Base-by-base conservation (phyloP, 2,329 filamentous ascomycete species). In the Knoxdaviesia capensis region DNA sequence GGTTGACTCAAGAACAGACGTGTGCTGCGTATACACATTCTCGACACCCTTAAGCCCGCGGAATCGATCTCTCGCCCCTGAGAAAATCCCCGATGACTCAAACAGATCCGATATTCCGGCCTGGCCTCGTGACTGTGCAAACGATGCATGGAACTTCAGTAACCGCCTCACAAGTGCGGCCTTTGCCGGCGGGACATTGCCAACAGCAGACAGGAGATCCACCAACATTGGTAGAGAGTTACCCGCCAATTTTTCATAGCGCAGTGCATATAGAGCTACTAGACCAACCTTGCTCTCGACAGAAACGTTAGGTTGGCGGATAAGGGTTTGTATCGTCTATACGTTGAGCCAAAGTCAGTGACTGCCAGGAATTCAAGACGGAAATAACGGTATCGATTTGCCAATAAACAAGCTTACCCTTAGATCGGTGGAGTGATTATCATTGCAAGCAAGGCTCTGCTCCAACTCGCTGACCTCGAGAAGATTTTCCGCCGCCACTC, bases 21-120 rank as follows among this genome's bases (percentile, higher is more conserved):
- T 92, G 58, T 98, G 90, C 57, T 98, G 92, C 0, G 90, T 98
- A 57, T 98, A 98, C 31, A 98, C 90, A 52, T 98, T 98, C 57
- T 98, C 92, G 1, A 98, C 90, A 2, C 90, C 90, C 54, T 96
- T 94, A 9, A 98, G 68, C 0, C 90, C 90, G 54, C 93, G 94
- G 58, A 98, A 86, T 5, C 87, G 77, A 53, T 80, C 84, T 35
- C 85, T 72, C 7, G 87, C 86, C 8, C 83, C 83, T 1, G 84
- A 83, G 59, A 98, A 94, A 48, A 98, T 88, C 5, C 85, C 88
- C 0, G 80, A 74, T 0, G 84, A 80, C 53, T 96, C 87, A 52
- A 98, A 96, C 6, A 96, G 74, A 49, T 96, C 88, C 0, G 85
- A 78, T 44, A 94, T 85, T 5, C 84, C 85, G 7, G 80, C 74